A percentile compares a stretch with the other conserved stretches of the same genome.
Evolutionary conservation across 2,329 filamentous ascomycete species (phyloP).

Genomic region (Colletotrichum paranaense): DNA sequence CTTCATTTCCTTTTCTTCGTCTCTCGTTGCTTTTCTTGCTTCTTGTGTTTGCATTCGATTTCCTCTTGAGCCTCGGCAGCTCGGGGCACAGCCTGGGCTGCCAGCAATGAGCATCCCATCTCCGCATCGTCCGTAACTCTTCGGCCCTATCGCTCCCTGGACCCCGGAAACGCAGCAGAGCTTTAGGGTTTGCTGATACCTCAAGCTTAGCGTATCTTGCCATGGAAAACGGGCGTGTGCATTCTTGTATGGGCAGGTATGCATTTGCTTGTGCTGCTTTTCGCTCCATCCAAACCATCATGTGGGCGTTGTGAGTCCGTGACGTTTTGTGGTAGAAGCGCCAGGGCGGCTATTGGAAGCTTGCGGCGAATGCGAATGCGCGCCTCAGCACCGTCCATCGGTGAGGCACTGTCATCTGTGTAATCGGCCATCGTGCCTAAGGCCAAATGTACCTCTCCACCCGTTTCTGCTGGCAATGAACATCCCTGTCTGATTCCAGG

Average conservation of each 20-base stretch:
- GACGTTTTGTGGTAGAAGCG: neutral
- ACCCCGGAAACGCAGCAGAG: neutral
- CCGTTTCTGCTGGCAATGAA: neutral
- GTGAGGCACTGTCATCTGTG: too few species aligned
- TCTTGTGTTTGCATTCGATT: neutral
- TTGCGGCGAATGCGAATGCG: neutral
- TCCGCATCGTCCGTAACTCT: constrained; percentile 8
- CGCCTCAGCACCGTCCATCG: neutral
- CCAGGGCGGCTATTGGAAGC: neutral
- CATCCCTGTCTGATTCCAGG: neutral
- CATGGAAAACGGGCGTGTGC: too few species aligned
- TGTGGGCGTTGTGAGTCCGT: neutral
- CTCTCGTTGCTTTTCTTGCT: neutral
- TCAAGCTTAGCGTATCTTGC: neutral
- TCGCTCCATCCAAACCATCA: neutral
- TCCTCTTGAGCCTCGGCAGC: neutral
- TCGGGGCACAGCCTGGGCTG: neutral
- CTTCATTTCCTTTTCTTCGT: neutral
- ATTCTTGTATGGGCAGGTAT: too few species aligned
- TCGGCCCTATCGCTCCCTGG: neutral
- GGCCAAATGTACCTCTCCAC: neutral
- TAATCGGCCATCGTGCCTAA: neutral
- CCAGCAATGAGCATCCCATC: neutral
- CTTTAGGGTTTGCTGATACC: neutral
- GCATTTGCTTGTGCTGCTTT: too few species aligned